These are phyloP conservation scores for Lichtheimia corymbifera DNA, from an alignment of 371 early-diverging fungal genomes.

Conservation along the genomic window DNA sequence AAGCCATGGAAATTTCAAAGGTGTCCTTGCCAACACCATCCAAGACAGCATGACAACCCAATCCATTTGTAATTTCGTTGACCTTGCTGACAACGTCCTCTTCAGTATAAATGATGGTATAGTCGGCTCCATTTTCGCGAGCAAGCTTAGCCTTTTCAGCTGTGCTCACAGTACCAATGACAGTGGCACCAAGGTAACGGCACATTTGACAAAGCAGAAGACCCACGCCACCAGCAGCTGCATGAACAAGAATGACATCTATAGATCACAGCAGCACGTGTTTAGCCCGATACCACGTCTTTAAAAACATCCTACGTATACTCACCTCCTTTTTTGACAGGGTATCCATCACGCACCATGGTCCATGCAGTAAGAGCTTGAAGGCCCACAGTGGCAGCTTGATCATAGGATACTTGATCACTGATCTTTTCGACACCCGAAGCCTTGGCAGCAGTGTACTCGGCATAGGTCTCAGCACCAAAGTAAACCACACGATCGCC, in stretches of 20 bases:
- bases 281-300: not conserved
- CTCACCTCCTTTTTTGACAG: conserved; percentile 66
- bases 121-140: conserved; percentile 72
- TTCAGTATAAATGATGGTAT: conserved; percentile 74
- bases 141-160: conserved; percentile 81
- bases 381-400: conserved; percentile 66
- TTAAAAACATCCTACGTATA: not conserved
- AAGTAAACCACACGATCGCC: conserved; percentile 88
- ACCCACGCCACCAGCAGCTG: conserved; percentile 94
- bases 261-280: not conserved
- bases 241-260: conserved; percentile 85
- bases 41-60: conserved; percentile 85
- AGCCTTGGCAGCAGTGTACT: conserved; percentile 66
- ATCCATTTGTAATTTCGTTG: conserved; percentile 71
- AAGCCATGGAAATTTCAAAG: conserved; percentile 74
- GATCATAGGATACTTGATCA: conserved; percentile 57
- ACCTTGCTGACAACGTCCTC: conserved; percentile 71
- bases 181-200: conserved; percentile 79
- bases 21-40: conserved; percentile 94
- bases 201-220: conserved; percentile 75
- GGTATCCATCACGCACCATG: conserved; percentile 73
- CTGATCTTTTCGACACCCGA: conserved; percentile 56
- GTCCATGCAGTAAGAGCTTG: conserved; percentile 86
- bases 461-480: conserved; percentile 71
- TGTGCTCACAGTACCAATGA: conserved; percentile 89